These are phyloP conservation scores for Hippophae rhamnoides DNA, from an alignment of 306 rosid species.

Conservation along the genomic window DNA sequence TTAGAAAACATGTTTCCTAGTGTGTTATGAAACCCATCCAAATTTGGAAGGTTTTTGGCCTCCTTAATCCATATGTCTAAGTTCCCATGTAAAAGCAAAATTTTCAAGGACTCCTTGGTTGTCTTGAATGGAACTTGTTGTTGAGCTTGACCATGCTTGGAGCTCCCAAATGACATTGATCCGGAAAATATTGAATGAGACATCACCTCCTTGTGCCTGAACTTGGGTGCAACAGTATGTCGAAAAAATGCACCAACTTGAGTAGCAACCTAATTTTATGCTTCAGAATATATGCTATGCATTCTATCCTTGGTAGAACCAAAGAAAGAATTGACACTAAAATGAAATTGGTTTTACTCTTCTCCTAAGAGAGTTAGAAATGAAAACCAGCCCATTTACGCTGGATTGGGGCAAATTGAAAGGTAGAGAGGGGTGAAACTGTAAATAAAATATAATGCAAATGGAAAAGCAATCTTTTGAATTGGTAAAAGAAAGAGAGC, in stretches of 20 bases:
- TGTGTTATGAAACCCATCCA: constrained; percentile 57
- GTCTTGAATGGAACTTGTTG: constrained; percentile 48
- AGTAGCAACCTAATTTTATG: too few relatives aligned
- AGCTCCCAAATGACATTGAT: constrained; percentile 48
- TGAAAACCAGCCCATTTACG: too few relatives aligned
- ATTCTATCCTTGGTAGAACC: too few relatives aligned
- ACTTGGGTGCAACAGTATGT: neutral
- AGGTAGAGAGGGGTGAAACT: neutral
- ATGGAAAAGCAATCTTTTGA: constrained; percentile 7
- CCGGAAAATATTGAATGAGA: constrained; percentile 33
- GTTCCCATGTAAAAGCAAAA: constrained; percentile 61
- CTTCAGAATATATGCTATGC: too few relatives aligned
- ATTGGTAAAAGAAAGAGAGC: constrained; percentile 14
- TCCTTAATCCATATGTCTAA: constrained; percentile 46
- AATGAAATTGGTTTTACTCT: too few relatives aligned
- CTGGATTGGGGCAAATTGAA: neutral
- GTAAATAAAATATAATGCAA: constrained; percentile 4
- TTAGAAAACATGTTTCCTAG: constrained; percentile 39
- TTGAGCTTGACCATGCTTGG: constrained; percentile 52
- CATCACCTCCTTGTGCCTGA: constrained; percentile 15
- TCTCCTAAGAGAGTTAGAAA: too few relatives aligned
- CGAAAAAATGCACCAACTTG: neutral
- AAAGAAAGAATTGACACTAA: too few relatives aligned
- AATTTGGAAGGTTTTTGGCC: constrained; percentile 70
- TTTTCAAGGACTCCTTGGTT: constrained; percentile 32